phyloP scores from a whole-genome alignment of 2,329 filamentous ascomycete species.

The Cladosporium sp. region DNA sequence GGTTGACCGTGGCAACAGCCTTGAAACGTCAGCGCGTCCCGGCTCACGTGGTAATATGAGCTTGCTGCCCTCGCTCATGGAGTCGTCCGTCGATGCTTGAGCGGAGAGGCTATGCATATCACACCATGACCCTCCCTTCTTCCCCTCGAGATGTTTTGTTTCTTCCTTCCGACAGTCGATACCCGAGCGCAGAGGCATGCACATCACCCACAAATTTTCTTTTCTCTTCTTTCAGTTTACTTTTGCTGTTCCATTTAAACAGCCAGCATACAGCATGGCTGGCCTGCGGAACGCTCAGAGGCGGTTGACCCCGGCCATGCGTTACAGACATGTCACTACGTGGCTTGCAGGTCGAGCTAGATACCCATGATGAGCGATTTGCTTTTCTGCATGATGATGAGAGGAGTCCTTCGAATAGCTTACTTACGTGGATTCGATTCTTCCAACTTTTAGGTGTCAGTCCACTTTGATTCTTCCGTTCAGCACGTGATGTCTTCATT shows the following conservation, averaged over 20 bases:
- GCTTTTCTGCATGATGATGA: background rate
- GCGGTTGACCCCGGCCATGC: background rate
- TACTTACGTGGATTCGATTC: background rate
- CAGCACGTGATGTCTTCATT: background rate
- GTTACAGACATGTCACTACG: background rate
- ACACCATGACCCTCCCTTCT: background rate
- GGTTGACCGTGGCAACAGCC: constrained; percentile 22
- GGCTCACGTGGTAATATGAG: constrained; percentile 22
- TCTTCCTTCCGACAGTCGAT: background rate
- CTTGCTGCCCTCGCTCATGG: constrained; percentile 15
- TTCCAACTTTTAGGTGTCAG: background rate
- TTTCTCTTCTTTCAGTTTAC: background rate
- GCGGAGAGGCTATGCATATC: background rate
- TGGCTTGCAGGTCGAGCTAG: background rate
- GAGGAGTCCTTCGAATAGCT: background rate
- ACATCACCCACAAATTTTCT: background rate
- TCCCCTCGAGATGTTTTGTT: background rate
- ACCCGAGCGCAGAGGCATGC: background rate
- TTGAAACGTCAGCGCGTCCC: constrained; percentile 20
- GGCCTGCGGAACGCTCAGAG: background rate
- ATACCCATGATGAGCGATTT: constrained; percentile 15
- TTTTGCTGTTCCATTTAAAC: background rate
- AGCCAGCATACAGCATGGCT: background rate
- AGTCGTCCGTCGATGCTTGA: background rate
- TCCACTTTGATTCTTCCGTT: background rate